A percentile compares a stretch with the other conserved stretches of the same genome.
Evolutionary conservation across 352 stramenopile genomes (phyloP).

Genomic region (Saprolegnia parasitica): DNA sequence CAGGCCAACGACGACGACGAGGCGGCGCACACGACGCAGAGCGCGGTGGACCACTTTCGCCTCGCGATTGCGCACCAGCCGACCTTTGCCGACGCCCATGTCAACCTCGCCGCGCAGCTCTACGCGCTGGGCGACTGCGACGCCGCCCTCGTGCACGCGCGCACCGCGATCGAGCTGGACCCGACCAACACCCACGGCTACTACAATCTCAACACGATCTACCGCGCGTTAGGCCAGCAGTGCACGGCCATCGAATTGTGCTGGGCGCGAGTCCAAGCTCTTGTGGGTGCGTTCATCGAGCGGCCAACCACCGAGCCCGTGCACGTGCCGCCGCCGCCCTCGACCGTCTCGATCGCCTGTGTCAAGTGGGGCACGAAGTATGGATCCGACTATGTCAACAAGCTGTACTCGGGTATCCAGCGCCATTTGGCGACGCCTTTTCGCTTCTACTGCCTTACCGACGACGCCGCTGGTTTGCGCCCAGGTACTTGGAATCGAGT

Average conservation of each 20-base stretch:
- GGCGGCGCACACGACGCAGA: constrained; percentile 34
- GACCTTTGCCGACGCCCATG: constrained; percentile 12
- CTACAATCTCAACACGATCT: constrained; percentile 56
- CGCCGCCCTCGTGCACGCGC: neutral
- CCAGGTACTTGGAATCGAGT: too few relatives aligned
- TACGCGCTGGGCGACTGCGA: constrained; percentile 20
- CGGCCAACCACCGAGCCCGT: neutral
- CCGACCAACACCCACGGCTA: constrained; percentile 1
- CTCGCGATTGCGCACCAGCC: constrained; percentile 32
- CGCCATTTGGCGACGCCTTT: constrained; percentile 32
- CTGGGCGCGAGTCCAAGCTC: constrained; percentile 1
- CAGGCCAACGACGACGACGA: constrained; percentile 37
- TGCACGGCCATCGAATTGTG: neutral
- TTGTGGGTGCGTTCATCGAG: neutral
- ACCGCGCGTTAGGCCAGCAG: constrained; percentile 11
- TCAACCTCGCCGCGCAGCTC: constrained; percentile 29
- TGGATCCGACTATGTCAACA: constrained; percentile 76
- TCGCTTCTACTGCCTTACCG: constrained; percentile 65
- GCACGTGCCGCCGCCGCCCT: neutral
- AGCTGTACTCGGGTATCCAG: constrained; percentile 42
- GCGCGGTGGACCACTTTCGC: constrained; percentile 40
- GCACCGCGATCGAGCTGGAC: neutral
- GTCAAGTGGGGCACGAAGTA: constrained; percentile 87
- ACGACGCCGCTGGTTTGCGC: constrained; percentile 44
- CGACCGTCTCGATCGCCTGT: constrained; percentile 49